These are phyloP conservation scores for Ophiorrhiza pumila DNA, from an alignment of 257 asterid genomes.

Conservation along the genomic window DNA sequence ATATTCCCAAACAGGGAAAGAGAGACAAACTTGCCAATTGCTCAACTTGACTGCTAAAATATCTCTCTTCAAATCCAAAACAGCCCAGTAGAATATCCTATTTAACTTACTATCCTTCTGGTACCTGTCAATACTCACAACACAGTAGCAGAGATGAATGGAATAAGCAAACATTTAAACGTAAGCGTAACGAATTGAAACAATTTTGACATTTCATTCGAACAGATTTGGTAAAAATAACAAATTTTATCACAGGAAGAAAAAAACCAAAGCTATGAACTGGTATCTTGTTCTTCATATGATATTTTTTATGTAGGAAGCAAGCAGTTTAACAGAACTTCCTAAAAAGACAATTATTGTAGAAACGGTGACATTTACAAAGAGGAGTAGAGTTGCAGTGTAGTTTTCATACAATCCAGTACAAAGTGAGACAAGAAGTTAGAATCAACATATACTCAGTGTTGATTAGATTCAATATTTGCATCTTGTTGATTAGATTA, in stretches of 20 bases:
- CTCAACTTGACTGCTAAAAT: too few relatives aligned
- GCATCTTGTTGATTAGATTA: neutral
- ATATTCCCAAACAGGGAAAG: neutral
- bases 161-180: neutral
- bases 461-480: neutral
- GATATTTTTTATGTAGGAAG: slow-evolving; percentile 2
- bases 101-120: neutral
- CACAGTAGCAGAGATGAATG: neutral
- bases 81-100: too few relatives aligned
- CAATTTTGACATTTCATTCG: too few relatives aligned
- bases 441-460: too few relatives aligned
- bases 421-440: neutral
- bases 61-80: too few relatives aligned
- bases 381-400: neutral
- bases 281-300: neutral
- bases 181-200: neutral
- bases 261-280: neutral
- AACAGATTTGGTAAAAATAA: too few relatives aligned
- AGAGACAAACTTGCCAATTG: too few relatives aligned
- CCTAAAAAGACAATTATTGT: neutral
- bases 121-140: neutral
- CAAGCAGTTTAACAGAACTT: neutral
- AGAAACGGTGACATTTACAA: neutral
- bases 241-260: neutral
- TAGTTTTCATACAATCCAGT: neutral